These are phyloP conservation scores for Tylopilus sp. DNA, from an alignment of 768 basidiomycete species.

Conservation along the genomic window DNA sequence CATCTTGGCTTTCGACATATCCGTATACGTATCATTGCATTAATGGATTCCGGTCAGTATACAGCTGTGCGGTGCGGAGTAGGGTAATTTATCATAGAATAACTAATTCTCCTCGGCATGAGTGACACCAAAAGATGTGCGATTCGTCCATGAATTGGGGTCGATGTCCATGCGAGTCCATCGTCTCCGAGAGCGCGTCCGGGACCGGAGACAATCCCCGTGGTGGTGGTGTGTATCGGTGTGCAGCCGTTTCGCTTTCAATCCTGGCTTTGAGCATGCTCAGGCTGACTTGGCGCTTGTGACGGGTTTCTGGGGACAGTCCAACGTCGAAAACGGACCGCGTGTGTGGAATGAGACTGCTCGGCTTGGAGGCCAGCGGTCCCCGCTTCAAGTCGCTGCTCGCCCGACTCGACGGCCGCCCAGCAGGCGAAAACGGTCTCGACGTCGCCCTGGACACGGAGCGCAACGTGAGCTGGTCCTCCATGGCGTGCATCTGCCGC, in stretches of 20 bases:
- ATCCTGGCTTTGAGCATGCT: slow-evolving; percentile 91
- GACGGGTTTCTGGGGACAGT: slow-evolving; percentile 70
- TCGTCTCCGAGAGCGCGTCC: slow-evolving; percentile 19
- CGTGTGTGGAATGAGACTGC: slow-evolving; percentile 36
- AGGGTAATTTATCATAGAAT: slow-evolving; percentile 47
- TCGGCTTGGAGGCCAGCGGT: slow-evolving; percentile 32
- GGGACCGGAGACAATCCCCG: slow-evolving; percentile 56
- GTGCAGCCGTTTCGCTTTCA: slow-evolving; percentile 64
- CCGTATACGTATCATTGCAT: slow-evolving; percentile 16
- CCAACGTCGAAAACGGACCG: slow-evolving; percentile 65
- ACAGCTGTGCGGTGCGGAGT: background rate
- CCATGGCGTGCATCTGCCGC: slow-evolving; percentile 60
- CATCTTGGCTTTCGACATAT: slow-evolving; percentile 4
- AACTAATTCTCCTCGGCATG: slow-evolving; percentile 78
- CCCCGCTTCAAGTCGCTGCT: slow-evolving; percentile 38
- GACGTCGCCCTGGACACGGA: slow-evolving; percentile 40
- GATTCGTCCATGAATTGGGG: slow-evolving; percentile 85
- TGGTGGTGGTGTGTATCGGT: slow-evolving; percentile 48
- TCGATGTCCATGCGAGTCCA: slow-evolving; percentile 30
- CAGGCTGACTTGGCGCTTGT: slow-evolving; percentile 80
- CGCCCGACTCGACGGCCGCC: slow-evolving; percentile 42
- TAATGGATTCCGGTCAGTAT: slow-evolving; percentile 20
- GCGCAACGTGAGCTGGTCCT: slow-evolving; percentile 58
- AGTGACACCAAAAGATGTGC: slow-evolving; percentile 87
- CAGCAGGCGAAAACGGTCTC: slow-evolving; percentile 46